Conservation (phyloP, 805 yeast species). For the Saturnispora galanensis region DNA sequence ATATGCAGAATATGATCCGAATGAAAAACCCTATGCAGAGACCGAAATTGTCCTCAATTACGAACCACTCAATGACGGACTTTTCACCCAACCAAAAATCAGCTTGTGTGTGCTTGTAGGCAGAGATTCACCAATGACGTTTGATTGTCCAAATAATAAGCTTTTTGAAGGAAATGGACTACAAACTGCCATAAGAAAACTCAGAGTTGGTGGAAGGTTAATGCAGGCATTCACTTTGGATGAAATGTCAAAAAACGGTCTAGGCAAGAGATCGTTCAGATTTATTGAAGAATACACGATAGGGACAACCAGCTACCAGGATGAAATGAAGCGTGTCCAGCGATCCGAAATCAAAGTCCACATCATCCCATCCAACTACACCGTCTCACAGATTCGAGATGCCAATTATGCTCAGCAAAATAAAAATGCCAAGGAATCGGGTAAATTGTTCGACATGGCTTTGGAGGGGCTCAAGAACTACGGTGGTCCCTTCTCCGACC, state of each 20-base stretch:
- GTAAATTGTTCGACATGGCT: slow-evolving; percentile 73
- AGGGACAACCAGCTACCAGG: slow-evolving; percentile 44
- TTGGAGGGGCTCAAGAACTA: slow-evolving; percentile 53
- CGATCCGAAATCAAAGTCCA: slow-evolving; percentile 71
- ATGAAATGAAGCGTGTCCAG: slow-evolving; percentile 22
- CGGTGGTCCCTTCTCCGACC: slow-evolving; percentile 43
- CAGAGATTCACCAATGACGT: slow-evolving; percentile 58
- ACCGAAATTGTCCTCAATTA: slow-evolving; percentile 30
- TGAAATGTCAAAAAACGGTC: slow-evolving; percentile 71
- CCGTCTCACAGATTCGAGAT: slow-evolving; percentile 64
- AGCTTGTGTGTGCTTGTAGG: slow-evolving; percentile 73
- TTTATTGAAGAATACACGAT: slow-evolving; percentile 56
- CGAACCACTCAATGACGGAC: slow-evolving; percentile 37
- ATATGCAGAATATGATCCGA: slow-evolving; percentile 17
- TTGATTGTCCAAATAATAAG: slow-evolving; percentile 57
- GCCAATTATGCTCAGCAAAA: slow-evolving; percentile 85
- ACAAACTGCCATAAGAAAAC: slow-evolving; percentile 59
- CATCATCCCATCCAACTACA: slow-evolving; percentile 53
- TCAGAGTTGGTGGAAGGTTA: slow-evolving; percentile 74
- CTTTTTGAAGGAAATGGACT: slow-evolving; percentile 52
- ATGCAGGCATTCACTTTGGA: slow-evolving; percentile 91
- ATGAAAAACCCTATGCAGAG: slow-evolving; percentile 13
- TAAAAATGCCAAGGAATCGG: slow-evolving; percentile 55
- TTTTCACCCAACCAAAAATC: slow-evolving; percentile 52
- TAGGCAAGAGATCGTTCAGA: slow-evolving; percentile 69